A percentile compares a stretch with the other conserved stretches of the same genome.
phyloP scores from a whole-genome alignment of 2,329 filamentous ascomycete species.

The Hypoxylon sp. region DNA sequence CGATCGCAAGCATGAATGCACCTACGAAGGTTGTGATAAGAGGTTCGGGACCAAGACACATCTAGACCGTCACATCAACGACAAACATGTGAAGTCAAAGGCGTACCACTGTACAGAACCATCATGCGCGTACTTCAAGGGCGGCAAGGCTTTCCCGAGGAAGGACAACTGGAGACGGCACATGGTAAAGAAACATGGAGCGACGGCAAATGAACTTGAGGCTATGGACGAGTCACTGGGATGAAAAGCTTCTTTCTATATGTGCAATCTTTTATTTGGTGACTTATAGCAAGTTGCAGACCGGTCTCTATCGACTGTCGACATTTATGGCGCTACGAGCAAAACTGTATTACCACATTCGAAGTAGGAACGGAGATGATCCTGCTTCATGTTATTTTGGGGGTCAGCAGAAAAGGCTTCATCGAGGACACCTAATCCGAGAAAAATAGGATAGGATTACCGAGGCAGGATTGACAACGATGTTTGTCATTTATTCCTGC shows the following conservation, averaged over 20 bases:
- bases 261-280: too few species aligned
- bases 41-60: slow-evolving; percentile 70
- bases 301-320: background rate
- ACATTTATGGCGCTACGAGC: background rate
- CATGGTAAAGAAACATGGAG: slow-evolving; percentile 66
- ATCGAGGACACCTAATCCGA: background rate
- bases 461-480: background rate
- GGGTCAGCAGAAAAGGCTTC: background rate
- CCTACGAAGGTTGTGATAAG: slow-evolving; percentile 58
- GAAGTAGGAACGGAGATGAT: background rate
- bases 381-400: background rate
- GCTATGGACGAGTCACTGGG: slow-evolving; percentile 40
- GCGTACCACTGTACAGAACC: slow-evolving; percentile 66
- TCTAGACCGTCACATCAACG: slow-evolving; percentile 68
- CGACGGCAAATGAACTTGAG: slow-evolving; percentile 40
- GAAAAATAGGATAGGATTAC: background rate
- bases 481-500: too few species aligned
- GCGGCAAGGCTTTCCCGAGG: slow-evolving; percentile 66
- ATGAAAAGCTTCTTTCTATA: too few species aligned
- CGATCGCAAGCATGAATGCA: slow-evolving; percentile 60
- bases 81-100: slow-evolving; percentile 67
- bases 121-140: slow-evolving; percentile 65
- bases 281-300: too few species aligned
- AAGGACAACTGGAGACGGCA: slow-evolving; percentile 71
- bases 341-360: background rate